Evolutionary conservation across 1,139 yeast species (phyloP).

Genomic region (Pneumocystis jirovecii): DNA sequence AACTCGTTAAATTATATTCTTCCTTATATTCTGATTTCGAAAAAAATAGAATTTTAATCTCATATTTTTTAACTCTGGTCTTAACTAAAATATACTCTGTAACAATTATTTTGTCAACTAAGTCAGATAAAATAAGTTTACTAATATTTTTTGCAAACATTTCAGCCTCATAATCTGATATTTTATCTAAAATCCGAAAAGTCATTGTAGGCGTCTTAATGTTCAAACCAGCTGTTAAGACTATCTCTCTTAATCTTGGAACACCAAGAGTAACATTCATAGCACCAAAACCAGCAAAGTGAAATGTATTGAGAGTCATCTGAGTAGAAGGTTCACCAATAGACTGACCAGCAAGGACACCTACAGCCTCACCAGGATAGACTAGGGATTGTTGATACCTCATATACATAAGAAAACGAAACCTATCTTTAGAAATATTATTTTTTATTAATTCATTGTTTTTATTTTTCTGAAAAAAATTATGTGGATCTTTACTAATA

Average conservation of each 20-base stretch:
- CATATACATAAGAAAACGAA: constrained; percentile 93
- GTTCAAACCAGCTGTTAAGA: constrained; percentile 93
- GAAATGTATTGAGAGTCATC: constrained; percentile 98
- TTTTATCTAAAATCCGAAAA: constrained; percentile 65
- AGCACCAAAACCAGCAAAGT: constrained; percentile 99
- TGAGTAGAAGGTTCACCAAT: constrained; percentile 99
- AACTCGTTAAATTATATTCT: constrained; percentile 77
- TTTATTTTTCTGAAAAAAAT: constrained; percentile 25
- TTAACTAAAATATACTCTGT: constrained; percentile 59
- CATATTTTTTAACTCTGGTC: constrained; percentile 48
- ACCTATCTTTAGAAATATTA: constrained; percentile 64
- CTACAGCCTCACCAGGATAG: constrained; percentile 96
- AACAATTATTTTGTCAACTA: constrained; percentile 71
- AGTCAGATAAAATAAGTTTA: constrained; percentile 70
- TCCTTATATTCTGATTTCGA: constrained; percentile 60
- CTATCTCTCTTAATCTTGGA: constrained; percentile 99
- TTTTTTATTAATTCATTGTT: constrained; percentile 33
- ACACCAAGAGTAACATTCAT: constrained; percentile 98
- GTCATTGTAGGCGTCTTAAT: constrained; percentile 98
- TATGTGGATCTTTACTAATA: neutral
- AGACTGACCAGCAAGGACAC: constrained; percentile 95
- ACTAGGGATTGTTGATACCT: constrained; percentile 93
- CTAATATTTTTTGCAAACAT: constrained; percentile 86
- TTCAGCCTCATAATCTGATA: constrained; percentile 75
- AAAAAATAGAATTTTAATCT: constrained; percentile 60